Conservation (phyloP, 2,329 filamentous ascomycete species). For the Phialophora expanda region DNA sequence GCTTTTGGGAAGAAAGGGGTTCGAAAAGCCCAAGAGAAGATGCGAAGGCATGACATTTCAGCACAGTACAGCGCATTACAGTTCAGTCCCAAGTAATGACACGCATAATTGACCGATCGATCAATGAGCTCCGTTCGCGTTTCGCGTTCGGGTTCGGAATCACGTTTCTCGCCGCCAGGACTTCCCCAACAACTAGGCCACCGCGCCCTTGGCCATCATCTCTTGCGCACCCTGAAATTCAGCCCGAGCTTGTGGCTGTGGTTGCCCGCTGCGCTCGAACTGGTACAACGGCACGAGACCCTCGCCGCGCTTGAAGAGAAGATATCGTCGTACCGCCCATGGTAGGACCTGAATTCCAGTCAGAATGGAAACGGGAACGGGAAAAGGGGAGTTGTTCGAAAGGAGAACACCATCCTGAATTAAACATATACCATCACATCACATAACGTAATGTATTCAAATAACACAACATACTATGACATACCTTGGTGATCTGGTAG, state of each 20-base stretch:
- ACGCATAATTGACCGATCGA: neutral
- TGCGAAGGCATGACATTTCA: neutral
- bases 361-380: neutral
- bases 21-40: too few relatives aligned
- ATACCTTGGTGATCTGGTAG: constrained; percentile 12
- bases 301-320: neutral
- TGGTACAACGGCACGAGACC: neutral
- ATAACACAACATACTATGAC: neutral
- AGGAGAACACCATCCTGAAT: too few relatives aligned
- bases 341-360: neutral
- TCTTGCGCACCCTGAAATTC: neutral
- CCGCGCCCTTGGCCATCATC: neutral
- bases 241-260: neutral
- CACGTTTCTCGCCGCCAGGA: neutral
- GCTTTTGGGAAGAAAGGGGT: too few relatives aligned
- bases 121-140: neutral
- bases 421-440: too few relatives aligned
- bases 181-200: neutral
- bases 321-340: neutral
- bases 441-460: neutral
- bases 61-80: neutral
- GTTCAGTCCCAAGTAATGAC: neutral
- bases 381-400: too few relatives aligned
- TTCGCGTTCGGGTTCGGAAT: neutral
- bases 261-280: neutral